Base-by-base conservation (phyloP, 2,329 filamentous ascomycete genomes). In the Cryphonectria radicalis region DNA sequence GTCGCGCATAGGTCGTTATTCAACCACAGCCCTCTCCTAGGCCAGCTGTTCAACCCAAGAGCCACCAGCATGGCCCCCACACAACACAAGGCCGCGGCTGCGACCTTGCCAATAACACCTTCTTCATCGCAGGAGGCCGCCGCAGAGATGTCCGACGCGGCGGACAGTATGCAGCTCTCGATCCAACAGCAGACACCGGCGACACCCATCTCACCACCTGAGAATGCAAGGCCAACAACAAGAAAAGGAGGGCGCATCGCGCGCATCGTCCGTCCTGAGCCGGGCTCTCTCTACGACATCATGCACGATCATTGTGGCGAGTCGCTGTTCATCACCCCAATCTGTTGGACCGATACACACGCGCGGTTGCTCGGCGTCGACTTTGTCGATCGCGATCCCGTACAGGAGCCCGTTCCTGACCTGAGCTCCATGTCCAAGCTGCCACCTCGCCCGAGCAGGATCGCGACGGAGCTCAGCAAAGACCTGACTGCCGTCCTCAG, bases 331-430 rank as follows among this genome's bases (percentile, higher is more conserved):
- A 78, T 86, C 64, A 81, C 83, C 37, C 88, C 88, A 1, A 84
- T 88, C 63, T 84, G 82, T 76, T 90, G 88, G 88, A 88, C 84
- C 22, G 87, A 89, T 68, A 70, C 81, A 1, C 88, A 90, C 72
- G 75, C 81, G 13, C 77, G 80, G 60, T 78, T 88, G 2, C 84
- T 89, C 7, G 83, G 82, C 35, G 84, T 81, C 22, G 78, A 78
- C 60, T 89, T 88, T 78, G 72, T 78, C 37, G 79, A 84, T 74
- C 79, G 82, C 19, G 81, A 84, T 22, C 76, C 81, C 6, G 82
- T 84, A 75, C 78, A 79, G 53, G 82, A 77, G 7, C 84, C 85
- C 1, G 75, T 81, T 3, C 85, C 85, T 0, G 73, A 72, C 32
- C 68, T 72, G 55, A 66, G 67, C 55, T 66, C 66, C 57, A 62